Evolutionary conservation across 192 early-diverging fungal genomes (phyloP), one percentile per base, ranked within the genome.

Genomic region (Podila clonocystis): DNA sequence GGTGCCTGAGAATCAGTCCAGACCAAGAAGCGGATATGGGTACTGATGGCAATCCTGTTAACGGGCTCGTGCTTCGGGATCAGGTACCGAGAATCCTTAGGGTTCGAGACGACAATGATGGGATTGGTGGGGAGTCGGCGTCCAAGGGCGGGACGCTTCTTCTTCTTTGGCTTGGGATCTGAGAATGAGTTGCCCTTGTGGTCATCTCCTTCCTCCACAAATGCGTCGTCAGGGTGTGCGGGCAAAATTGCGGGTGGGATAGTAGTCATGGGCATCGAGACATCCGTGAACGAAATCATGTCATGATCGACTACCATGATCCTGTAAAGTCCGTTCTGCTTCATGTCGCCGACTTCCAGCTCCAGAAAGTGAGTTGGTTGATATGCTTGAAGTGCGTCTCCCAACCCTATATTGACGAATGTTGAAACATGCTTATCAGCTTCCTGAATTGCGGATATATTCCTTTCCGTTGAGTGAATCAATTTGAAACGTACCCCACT

Each of bases 281-380:
- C 84, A 74, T 98, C 96, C 2, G 87, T 82, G 84, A 97, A 94
- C 6, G 93, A 90, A 17, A 98, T 85, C 62, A 97, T 62, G 70
- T 98, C 96, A 63, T 97, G 73, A 72, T 98, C 96, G 2, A 98
- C 88, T 9, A 92, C 93, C 49, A 95, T 90, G 30, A 98, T 88
- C 45, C 96, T 86, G 71, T 94, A 96, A n/a, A 91, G 60, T 1
- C 91, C 95, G 77, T 97, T 94, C 65, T 91, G 87, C 84, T 98
- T 98, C 86, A 98, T 89, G 62, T 98, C 96, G 26, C 89, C 94
- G 12, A 98, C 78, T 85, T 97, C 96, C 19, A 98, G 85, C 83
- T 98, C 94, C 71, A 94, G 82, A 58, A 86, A 91, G 60, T 91
- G 85, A n/a, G 85, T 83, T 11, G 87, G 82, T 65, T 91, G 83